Evolutionary conservation across 371 early-diverging fungal species (phyloP).

Genomic region (Syncephalastrum contaminatum): DNA sequence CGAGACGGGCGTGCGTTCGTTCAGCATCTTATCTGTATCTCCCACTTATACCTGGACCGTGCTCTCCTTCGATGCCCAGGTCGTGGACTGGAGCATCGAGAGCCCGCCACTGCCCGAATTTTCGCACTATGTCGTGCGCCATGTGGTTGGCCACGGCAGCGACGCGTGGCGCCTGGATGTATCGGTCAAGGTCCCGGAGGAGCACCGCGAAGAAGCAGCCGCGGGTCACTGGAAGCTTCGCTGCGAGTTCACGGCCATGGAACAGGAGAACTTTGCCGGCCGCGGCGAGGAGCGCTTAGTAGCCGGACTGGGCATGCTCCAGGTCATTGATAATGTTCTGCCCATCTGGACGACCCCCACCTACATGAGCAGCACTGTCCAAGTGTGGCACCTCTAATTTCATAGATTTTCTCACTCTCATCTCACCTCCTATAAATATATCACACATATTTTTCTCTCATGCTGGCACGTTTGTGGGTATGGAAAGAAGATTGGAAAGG

Average conservation of each 20-base stretch:
- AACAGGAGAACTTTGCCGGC: slow-evolving; percentile 55
- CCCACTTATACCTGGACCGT: slow-evolving; percentile 70
- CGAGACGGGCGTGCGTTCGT: slow-evolving; percentile 46
- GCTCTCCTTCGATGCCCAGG: slow-evolving; percentile 59
- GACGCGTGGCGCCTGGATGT: slow-evolving; percentile 59
- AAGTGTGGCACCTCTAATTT: slow-evolving; percentile 45
- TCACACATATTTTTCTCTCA: slow-evolving; percentile 9
- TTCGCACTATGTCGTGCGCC: slow-evolving; percentile 60
- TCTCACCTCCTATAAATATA: neutral
- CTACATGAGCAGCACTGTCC: slow-evolving; percentile 55
- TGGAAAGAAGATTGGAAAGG: neutral
- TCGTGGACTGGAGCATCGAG: slow-evolving; percentile 65
- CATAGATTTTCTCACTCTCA: neutral
- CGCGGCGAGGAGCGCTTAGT: slow-evolving; percentile 51
- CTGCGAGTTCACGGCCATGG: slow-evolving; percentile 53
- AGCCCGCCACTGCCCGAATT: slow-evolving; percentile 35
- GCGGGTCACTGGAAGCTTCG: slow-evolving; percentile 41
- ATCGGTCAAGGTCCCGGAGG: slow-evolving; percentile 42
- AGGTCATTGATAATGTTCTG: slow-evolving; percentile 42
- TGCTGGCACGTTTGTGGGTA: neutral
- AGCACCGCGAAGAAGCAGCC: slow-evolving; percentile 40
- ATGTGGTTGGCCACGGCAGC: slow-evolving; percentile 63
- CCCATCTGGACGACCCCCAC: slow-evolving; percentile 66
- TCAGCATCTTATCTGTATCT: slow-evolving; percentile 53
- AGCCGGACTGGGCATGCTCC: slow-evolving; percentile 57